Evolutionary conservation across 331 rosid species (phyloP).

Genomic region (Saraca asoca): DNA sequence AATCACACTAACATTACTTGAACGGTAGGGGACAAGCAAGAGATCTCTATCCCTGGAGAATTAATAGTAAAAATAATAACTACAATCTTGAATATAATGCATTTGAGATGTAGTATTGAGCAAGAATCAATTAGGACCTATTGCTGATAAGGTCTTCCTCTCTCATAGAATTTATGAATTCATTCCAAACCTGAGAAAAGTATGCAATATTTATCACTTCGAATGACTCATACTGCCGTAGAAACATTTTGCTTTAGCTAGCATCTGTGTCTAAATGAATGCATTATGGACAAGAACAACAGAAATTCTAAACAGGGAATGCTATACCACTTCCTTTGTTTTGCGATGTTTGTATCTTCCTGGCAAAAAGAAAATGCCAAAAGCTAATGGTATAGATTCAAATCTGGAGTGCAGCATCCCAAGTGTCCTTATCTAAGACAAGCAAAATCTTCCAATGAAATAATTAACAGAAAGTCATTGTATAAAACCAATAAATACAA

Average conservation of each 20-base stretch:
- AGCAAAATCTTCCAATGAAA: constrained; percentile 35
- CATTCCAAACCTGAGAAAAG: constrained; percentile 93
- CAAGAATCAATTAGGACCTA: constrained; percentile 49
- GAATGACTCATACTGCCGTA: constrained; percentile 52
- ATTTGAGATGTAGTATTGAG: constrained; percentile 14
- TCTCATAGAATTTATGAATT: constrained; percentile 78
- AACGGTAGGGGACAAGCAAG: constrained; percentile 77
- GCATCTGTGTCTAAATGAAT: constrained; percentile 20
- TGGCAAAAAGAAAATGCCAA: constrained; percentile 72
- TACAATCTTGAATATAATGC: constrained; percentile 41
- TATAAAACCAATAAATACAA: constrained; percentile 3
- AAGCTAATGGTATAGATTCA: constrained; percentile 75
- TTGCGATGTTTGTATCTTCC: constrained; percentile 34
- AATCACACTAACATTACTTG: constrained; percentile 61
- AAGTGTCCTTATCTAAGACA: constrained; percentile 89
- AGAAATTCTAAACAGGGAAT: constrained; percentile 37
- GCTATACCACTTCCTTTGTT: constrained; percentile 40
- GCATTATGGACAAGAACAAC: constrained; percentile 20
- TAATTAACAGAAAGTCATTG: constrained; percentile 31
- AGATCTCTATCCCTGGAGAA: constrained; percentile 83
- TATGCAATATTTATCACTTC: constrained; percentile 62
- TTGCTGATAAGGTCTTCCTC: constrained; percentile 85
- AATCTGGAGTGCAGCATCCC: constrained; percentile 98
- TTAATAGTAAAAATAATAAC: constrained; percentile 32
- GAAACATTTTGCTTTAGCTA: constrained; percentile 37